Evolutionary conservation across 1,139 yeast genomes (phyloP), one percentile per base, ranked within the genome.

Genomic region (Geotrichum restrictum): DNA sequence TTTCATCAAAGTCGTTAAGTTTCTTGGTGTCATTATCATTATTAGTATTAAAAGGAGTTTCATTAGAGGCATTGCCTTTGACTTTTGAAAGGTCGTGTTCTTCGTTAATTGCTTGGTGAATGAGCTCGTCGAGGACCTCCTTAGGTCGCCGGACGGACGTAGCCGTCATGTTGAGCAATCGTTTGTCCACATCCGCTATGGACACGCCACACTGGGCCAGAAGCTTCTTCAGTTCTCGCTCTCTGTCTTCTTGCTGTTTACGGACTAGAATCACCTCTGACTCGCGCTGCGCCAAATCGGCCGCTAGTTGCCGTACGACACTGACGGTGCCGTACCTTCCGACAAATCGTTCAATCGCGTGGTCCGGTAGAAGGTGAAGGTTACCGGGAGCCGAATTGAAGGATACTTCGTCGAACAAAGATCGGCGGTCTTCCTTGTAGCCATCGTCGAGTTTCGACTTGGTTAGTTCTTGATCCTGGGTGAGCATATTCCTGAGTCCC

Each of bases 261-360:
- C 78, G 68, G 36, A 74, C 59, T 36, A 75, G 59, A 2, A 74
- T 67, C 45, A 78, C 66, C 57, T 78, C 81, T 1, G 76, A 69
- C 55, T 79, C 82, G 43, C 79, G 71, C 39, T 70, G 69, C 0
- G 80, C 77, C 53, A 80, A 62, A 56, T 79, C 83, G 0, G 71
- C 60, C 0, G 81, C 77, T 29, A 79, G 64, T 59, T 78, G 83
- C 36, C 76, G 69, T 3, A 79, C 71, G 27, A 79, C 69, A 1
- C 66, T 64, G 4, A 71, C 64, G 0, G 79, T 72, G 21, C 81
- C 79, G 52, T 72, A 69, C 27, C 74, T 65, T 1, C 63, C 62
- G 4, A 78, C 69, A 52, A 76, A 72, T 10, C 69, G 63, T 21
- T 69, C 64, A 14, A 73, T 64, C 11, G 71, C 62, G 24, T 60